Evolutionary conservation across 2,329 filamentous ascomycete species (phyloP).

Genomic region (Myriosclerotinia curreyana): DNA sequence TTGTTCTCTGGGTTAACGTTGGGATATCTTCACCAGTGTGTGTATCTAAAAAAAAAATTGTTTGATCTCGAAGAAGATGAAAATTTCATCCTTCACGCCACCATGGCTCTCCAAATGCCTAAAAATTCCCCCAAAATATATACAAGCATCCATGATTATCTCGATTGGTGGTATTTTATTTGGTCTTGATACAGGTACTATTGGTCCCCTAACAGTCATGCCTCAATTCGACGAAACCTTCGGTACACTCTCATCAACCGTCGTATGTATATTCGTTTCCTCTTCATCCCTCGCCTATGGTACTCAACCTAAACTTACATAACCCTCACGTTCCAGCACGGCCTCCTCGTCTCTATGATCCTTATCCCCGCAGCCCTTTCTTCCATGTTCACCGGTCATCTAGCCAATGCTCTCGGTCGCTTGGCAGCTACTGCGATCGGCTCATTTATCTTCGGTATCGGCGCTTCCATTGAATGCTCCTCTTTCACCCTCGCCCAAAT

Average conservation of each 20-base stretch:
- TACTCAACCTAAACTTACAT: background rate
- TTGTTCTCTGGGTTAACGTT: background rate
- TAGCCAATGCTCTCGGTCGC: constrained; percentile 52
- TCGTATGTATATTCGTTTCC: constrained; percentile 32
- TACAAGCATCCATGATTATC: constrained; percentile 33
- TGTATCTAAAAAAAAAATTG: background rate
- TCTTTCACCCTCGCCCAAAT: constrained; percentile 51
- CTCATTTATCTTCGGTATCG: constrained; percentile 50
- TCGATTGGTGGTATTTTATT: constrained; percentile 35
- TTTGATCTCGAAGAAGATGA: background rate
- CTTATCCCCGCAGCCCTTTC: constrained; percentile 56
- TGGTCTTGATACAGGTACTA: constrained; percentile 48
- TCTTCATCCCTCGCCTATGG: background rate
- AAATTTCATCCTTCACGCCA: background rate
- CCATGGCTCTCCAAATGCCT: constrained; percentile 10
- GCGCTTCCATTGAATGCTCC: constrained; percentile 51
- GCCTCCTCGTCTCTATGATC: constrained; percentile 58
- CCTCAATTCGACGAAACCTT: constrained; percentile 45
- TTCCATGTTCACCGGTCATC: constrained; percentile 55
- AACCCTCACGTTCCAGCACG: constrained; percentile 40
- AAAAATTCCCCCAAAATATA: constrained; percentile 33
- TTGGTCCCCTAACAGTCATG: constrained; percentile 53
- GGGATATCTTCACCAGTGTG: background rate
- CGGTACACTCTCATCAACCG: constrained; percentile 49
- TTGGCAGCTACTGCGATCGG: constrained; percentile 50